A percentile compares a stretch with the other conserved stretches of the same genome.
These are phyloP conservation scores for Epichloe sylvatica DNA, from an alignment of 2,329 filamentous ascomycete genomes.

Conservation along the genomic window DNA sequence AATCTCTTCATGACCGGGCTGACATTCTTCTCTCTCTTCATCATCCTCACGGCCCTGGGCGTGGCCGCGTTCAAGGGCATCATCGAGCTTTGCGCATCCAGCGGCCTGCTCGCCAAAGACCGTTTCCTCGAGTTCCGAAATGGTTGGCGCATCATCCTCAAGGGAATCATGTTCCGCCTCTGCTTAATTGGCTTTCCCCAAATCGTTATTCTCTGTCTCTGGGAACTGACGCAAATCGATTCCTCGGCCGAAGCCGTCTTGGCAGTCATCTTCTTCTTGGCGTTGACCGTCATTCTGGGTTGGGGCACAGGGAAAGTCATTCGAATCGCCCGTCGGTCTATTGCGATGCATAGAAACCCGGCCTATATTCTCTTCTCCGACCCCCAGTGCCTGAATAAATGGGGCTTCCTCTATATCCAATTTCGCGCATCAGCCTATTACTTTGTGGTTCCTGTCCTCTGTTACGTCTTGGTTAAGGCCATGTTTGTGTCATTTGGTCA, in stretches of 20 bases:
- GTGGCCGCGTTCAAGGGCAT: conserved; percentile 68
- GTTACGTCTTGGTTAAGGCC: conserved; percentile 70
- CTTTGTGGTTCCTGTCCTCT: conserved; percentile 69
- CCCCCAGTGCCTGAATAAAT: conserved; percentile 75
- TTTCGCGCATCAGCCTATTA: conserved; percentile 93
- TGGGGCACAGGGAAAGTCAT: conserved; percentile 87
- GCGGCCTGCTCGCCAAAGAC: conserved; percentile 64
- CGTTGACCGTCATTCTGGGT: conserved; percentile 58
- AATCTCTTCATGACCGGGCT: conserved; percentile 89
- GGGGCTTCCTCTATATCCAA: conserved; percentile 93
- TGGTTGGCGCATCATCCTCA: conserved; percentile 80
- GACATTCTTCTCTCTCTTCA: conserved; percentile 74
- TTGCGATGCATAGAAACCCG: conserved; percentile 50
- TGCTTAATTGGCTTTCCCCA: conserved; percentile 83
- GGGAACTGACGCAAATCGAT: conserved; percentile 78
- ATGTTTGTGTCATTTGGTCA: conserved; percentile 79
- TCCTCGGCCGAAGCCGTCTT: conserved; percentile 77
- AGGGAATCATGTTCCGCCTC: conserved; percentile 83
- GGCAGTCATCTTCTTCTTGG: conserved; percentile 73
- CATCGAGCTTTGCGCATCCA: conserved; percentile 61
- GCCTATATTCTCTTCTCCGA: conserved; percentile 94
- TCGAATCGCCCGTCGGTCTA: conserved; percentile 67
- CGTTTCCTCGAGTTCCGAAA: conserved; percentile 88
- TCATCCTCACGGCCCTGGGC: conserved; percentile 56
- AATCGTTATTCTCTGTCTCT: conserved; percentile 77